These are phyloP conservation scores for Aspergillus viridinutans DNA, from an alignment of 2,329 filamentous ascomycete species.

Conservation along the genomic window DNA sequence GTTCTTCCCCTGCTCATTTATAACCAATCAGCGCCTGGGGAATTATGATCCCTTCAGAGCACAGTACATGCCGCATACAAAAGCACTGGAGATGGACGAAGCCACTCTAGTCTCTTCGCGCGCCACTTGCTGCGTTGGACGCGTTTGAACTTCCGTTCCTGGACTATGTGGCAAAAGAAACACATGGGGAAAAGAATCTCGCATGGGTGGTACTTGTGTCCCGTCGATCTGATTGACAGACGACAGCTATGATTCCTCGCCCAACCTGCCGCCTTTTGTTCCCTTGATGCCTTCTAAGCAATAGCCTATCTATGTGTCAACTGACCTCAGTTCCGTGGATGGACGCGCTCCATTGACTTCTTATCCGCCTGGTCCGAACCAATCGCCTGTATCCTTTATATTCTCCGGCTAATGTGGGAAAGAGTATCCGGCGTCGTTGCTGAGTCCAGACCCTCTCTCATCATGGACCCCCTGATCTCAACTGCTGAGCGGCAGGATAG, in stretches of 20 bases:
- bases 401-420: not conserved
- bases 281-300: not conserved
- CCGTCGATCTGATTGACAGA: not conserved
- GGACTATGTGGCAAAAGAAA: not conserved
- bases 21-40: not conserved
- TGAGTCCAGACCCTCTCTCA: not conserved
- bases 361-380: not conserved
- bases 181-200: not conserved
- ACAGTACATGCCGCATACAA: not conserved
- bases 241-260: not conserved
- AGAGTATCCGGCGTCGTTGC: not conserved
- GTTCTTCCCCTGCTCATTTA: not conserved
- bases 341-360: not conserved
- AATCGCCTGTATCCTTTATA: not conserved
- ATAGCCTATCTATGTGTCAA: too few relatives aligned
- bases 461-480: not conserved
- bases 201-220: not conserved
- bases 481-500: not conserved
- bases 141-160: not conserved
- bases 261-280: slow-evolving; percentile 4
- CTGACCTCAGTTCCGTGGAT: too few relatives aligned
- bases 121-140: not conserved
- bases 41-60: not conserved
- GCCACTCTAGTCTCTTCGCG: not conserved
- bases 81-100: not conserved